Evolutionary conservation across 805 yeast genomes (phyloP).

Genomic region (Wickerhamomyces xylosicus): DNA sequence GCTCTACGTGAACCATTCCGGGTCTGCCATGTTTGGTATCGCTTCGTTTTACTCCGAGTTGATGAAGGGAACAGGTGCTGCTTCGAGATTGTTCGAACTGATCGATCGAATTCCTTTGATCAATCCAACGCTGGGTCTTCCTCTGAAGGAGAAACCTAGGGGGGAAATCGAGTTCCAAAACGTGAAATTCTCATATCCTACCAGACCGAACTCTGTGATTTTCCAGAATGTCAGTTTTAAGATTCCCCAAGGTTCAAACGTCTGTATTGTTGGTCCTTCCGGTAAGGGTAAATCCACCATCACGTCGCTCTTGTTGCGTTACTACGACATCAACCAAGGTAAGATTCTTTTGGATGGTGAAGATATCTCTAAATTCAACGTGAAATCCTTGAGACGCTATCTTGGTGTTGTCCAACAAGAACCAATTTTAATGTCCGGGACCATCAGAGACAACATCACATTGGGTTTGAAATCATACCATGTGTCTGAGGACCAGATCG

Average conservation of each 20-base stretch:
- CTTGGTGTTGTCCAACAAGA: conserved; percentile 74
- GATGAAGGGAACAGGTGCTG: conserved; percentile 98
- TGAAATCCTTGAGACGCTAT: conserved; percentile 42
- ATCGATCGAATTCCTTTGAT: conserved; percentile 70
- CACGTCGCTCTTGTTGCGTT: conserved; percentile 43
- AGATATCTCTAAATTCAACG: conserved; percentile 39
- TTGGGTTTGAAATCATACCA: conserved; percentile 42
- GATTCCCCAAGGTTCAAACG: conserved; percentile 44
- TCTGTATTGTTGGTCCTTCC: conserved; percentile 77
- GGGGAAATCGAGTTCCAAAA: conserved; percentile 49
- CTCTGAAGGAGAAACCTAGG: conserved; percentile 27
- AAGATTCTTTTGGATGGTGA: conserved; percentile 37
- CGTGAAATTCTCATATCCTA: conserved; percentile 76
- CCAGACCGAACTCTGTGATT: conserved; percentile 59
- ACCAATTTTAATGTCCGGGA: conserved; percentile 69
- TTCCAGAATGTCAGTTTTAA: conserved; percentile 38
- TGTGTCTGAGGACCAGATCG: conserved; percentile 41
- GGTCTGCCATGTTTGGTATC: conserved; percentile 82
- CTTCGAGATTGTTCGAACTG: conserved; percentile 82
- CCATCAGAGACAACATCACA: conserved; percentile 66
- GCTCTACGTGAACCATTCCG: conserved; percentile 93
- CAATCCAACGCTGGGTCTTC: conserved; percentile 50
- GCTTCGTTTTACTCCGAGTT: conserved; percentile 89
- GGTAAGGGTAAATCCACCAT: conserved; percentile 91
- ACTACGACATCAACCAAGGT: conserved; percentile 41